Conservation (phyloP, 2,329 filamentous ascomycete species). For the Botrytis tulipae region DNA sequence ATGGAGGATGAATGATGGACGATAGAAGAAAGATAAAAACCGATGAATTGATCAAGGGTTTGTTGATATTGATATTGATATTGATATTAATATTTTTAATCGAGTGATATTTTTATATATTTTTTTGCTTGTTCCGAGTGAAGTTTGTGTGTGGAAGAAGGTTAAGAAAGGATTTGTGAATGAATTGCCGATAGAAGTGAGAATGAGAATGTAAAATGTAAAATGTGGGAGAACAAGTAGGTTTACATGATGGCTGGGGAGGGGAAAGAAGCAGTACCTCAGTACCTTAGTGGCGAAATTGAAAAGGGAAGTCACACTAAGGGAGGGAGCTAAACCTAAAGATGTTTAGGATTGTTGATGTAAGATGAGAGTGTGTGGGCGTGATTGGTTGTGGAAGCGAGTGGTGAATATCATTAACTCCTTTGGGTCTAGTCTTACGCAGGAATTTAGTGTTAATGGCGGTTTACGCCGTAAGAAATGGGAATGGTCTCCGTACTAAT, state of each 20-base stretch:
- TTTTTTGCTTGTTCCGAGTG: background rate
- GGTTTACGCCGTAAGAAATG: background rate
- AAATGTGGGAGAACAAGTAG: constrained; percentile 18
- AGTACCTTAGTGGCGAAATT: constrained; percentile 1
- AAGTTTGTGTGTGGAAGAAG: background rate
- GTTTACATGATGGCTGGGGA: constrained; percentile 15
- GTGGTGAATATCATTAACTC: background rate
- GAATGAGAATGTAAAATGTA: background rate
- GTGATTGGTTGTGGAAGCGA: background rate
- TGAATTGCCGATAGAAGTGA: constrained; percentile 7
- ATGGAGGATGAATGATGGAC: background rate
- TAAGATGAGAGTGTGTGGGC: background rate
- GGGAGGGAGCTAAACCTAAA: background rate
- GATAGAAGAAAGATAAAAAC: background rate
- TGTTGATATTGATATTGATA: background rate
- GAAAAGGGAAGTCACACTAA: background rate
- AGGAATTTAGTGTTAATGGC: background rate
- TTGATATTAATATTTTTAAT: background rate
- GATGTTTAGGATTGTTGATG: background rate
- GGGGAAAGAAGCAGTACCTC: background rate
- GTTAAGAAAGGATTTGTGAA: background rate
- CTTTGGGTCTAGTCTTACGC: background rate
- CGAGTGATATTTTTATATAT: background rate
- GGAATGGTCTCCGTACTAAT: background rate
- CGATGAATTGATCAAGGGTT: background rate